Base-by-base conservation (phyloP, 805 yeast species). In the Candida yuanshanica region DNA sequence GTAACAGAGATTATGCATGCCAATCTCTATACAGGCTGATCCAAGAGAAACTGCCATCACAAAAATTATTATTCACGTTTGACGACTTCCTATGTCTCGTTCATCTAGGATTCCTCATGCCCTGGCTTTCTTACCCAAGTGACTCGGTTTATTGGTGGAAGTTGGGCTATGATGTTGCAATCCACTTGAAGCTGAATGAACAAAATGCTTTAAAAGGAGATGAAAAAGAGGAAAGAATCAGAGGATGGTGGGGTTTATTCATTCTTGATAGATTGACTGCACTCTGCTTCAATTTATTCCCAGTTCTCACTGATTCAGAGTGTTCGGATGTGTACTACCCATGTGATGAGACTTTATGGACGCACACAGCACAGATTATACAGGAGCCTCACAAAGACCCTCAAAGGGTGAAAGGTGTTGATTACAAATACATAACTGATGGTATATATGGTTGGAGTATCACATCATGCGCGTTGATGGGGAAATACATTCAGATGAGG, bases 181-280 rank as follows among this genome's bases (percentile, higher is more conserved):
- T 21, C 4, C 10, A 7, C 2, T 27, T 50, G 13, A 38, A 29
- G 2, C 38, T 53, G 11, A 40, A 44, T 33, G 42, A 38, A 14
- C 26, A 26, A 18, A 34, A 41, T n/a, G n/a, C 38, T 2, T 20
- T 26, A 33, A n/a, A 39, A 6, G 21, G 20, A 26, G 69, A 63
- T 36, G 22, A 42, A 2, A 52, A 60, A 22, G 73, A 68, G 39
- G 73, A 68, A 41, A 53, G 59, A 38, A 51, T 70, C 20, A 53
- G 73, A 18, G 55, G 60, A 2, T 68, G 70, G 70, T 66, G 72
- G 70, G 56, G 63, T 8, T 46, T 68, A 4, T 68, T 64, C 41
- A 47, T 64, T 24, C 49, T 67, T n/a, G 73, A 68, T 45, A 52
- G 69, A 26, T 60, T 66, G 42, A 52, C 65, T 5, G 64, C 65